A percentile compares a stretch with the other conserved stretches of the same genome.
phyloP scores from a whole-genome alignment of 1,139 yeast genomes.

The Geotrichum siamense region DNA sequence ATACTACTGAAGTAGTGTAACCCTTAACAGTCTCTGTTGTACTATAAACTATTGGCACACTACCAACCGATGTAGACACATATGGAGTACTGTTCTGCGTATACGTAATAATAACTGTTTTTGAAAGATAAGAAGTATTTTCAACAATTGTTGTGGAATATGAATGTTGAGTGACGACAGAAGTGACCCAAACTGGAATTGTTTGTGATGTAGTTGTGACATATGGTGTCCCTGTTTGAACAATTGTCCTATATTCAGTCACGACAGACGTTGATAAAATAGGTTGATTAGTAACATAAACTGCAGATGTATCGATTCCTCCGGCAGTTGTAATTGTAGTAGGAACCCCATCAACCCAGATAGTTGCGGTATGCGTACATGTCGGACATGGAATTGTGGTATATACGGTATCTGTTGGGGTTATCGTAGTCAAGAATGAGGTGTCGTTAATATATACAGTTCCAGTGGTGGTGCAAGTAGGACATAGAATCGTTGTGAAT shows the following conservation, averaged over 20 bases:
- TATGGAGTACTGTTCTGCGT: neutral
- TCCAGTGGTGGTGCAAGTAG: neutral
- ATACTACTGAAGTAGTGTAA: neutral
- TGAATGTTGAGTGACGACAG: neutral
- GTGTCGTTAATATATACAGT: neutral
- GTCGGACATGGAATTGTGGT: neutral
- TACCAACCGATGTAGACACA: neutral
- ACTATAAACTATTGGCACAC: neutral
- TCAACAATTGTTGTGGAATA: neutral
- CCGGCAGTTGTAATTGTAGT: neutral
- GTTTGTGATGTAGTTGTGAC: neutral
- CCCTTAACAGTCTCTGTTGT: neutral
- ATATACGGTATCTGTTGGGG: neutral
- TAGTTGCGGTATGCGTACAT: neutral
- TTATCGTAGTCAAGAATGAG: neutral
- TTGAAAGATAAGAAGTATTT: neutral
- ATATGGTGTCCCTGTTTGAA: neutral
- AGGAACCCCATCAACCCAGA: neutral
- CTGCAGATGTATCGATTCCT: neutral
- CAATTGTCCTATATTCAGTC: neutral
- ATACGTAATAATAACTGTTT: neutral
- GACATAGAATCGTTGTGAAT: neutral
- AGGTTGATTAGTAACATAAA: neutral
- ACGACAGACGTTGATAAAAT: neutral
- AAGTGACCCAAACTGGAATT: conserved; percentile 1